Evolutionary conservation across 2,329 filamentous ascomycete species (phyloP).

Genomic region (Neofusicoccum sp.): DNA sequence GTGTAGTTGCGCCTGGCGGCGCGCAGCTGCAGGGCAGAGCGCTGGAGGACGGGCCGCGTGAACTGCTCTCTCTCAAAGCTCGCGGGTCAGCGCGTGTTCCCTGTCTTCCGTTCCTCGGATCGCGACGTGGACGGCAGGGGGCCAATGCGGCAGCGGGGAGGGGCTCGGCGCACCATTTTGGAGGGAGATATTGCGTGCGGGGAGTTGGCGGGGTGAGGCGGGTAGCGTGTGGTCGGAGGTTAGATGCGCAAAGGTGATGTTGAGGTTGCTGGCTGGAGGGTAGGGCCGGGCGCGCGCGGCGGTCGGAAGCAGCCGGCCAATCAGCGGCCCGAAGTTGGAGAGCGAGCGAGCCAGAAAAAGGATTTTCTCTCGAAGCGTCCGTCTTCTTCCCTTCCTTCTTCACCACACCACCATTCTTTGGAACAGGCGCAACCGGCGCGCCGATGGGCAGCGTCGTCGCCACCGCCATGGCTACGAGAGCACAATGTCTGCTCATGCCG

Average conservation of each 20-base stretch:
- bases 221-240: neutral
- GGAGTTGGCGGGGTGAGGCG: neutral
- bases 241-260: constrained; percentile 10
- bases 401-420: neutral
- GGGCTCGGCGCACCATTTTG: constrained; percentile 1
- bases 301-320: constrained; percentile 7
- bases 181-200: neutral
- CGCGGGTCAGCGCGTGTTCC: neutral
- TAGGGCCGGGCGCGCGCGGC: neutral
- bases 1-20: constrained; percentile 41
- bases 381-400: neutral
- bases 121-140: neutral
- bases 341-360: neutral
- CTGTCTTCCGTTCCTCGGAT: neutral
- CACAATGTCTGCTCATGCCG: neutral
- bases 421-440: neutral
- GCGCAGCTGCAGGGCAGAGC: constrained; percentile 28
- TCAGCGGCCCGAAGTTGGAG: constrained; percentile 16
- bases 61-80: neutral
- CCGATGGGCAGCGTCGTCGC: neutral
- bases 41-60: neutral
- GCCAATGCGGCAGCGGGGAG: neutral
- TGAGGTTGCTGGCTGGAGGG: constrained; percentile 4
- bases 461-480: neutral
- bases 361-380: neutral